These are phyloP conservation scores for Blakeslea trispora DNA, from an alignment of 371 early-diverging fungal genomes.

Conservation along the genomic window DNA sequence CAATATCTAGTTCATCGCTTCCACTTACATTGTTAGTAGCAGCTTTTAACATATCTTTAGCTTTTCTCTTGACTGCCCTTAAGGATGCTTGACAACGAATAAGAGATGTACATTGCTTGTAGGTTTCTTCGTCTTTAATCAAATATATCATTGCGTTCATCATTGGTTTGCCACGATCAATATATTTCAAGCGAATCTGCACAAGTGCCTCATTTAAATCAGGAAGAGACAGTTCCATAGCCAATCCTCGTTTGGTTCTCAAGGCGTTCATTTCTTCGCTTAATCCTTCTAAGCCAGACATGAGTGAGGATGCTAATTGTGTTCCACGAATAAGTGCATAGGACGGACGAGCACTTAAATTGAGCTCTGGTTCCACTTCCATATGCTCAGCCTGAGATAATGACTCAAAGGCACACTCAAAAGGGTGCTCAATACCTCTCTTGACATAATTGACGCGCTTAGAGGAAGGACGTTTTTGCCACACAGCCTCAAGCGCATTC, in stretches of 20 bases:
- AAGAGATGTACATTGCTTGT: conserved; percentile 19
- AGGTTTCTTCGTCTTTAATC: conserved; percentile 28
- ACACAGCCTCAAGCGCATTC: conserved; percentile 40
- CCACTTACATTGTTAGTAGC: too few species aligned
- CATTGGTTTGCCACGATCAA: conserved; percentile 54
- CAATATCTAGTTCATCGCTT: too few species aligned
- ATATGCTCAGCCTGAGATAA: conserved; percentile 12
- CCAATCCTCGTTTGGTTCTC: conserved; percentile 10
- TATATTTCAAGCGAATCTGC: conserved; percentile 46
- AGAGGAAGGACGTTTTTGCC: conserved; percentile 65
- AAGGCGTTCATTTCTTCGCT: not conserved
- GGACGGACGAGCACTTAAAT: conserved; percentile 11
- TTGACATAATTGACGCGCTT: conserved; percentile 75
- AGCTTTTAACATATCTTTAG: conserved; percentile 13
- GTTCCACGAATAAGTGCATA: conserved; percentile 17
- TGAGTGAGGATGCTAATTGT: not conserved
- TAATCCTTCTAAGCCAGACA: conserved; percentile 1
- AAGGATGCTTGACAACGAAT: conserved; percentile 4
- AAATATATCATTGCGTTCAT: conserved; percentile 56
- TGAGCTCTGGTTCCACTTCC: conserved; percentile 9
- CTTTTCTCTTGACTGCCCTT: conserved; percentile 13
- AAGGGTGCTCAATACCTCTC: conserved; percentile 62
- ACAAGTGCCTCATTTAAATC: conserved; percentile 38
- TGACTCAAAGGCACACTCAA: conserved; percentile 56
- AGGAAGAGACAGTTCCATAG: not conserved